Conservation (phyloP, 2,329 filamentous ascomycete species). For the Aspergillus oerlinghausenensis region DNA sequence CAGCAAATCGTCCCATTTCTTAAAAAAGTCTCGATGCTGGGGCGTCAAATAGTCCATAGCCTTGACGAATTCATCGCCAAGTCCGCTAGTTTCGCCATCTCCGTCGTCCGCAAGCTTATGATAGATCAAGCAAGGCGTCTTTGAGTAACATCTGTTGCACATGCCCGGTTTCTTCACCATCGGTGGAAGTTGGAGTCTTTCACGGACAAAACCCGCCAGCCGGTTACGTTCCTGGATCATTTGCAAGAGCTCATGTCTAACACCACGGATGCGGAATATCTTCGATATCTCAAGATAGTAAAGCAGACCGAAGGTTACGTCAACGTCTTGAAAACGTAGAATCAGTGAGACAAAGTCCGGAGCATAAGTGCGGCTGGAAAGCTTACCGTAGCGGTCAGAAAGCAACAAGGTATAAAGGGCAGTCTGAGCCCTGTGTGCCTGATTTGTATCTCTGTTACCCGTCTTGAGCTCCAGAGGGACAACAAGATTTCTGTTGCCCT, state of each 20-base stretch:
- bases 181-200: slow-evolving; percentile 74
- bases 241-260: slow-evolving; percentile 83
- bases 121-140: slow-evolving; percentile 86
- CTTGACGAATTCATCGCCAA: slow-evolving; percentile 77
- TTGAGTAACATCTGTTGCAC: slow-evolving; percentile 86
- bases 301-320: slow-evolving; percentile 82
- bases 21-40: slow-evolving; percentile 75
- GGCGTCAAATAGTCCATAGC: slow-evolving; percentile 72
- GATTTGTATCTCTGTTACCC: slow-evolving; percentile 71
- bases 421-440: slow-evolving; percentile 86
- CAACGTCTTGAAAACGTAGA: slow-evolving; percentile 57
- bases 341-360: slow-evolving; percentile 11
- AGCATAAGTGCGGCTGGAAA: not conserved
- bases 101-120: slow-evolving; percentile 86
- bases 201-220: slow-evolving; percentile 76
- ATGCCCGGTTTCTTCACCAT: slow-evolving; percentile 79
- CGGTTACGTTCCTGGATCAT: slow-evolving; percentile 97
- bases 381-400: slow-evolving; percentile 76
- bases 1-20: slow-evolving; percentile 88
- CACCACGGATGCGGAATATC: slow-evolving; percentile 76
- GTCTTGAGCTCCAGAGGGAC: slow-evolving; percentile 96
- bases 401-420: slow-evolving; percentile 88
- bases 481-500: slow-evolving; percentile 65
- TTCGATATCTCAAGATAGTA: slow-evolving; percentile 94
- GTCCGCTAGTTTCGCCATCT: slow-evolving; percentile 71